Conservation (phyloP, 371 early-diverging fungal genomes). For the Chytridium lagenaria region DNA sequence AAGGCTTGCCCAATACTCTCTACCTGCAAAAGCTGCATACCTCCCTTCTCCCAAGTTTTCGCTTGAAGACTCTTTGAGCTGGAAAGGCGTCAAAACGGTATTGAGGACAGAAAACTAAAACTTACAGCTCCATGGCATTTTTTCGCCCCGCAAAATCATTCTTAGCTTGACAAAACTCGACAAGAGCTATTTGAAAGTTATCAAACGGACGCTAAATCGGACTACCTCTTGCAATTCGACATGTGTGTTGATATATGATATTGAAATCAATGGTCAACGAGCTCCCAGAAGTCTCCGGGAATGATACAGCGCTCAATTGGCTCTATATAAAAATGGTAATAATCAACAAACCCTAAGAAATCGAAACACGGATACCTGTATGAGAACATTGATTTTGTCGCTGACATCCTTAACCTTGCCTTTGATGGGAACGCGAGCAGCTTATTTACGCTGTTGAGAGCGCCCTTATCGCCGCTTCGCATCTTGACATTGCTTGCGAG, state of each 20-base stretch:
- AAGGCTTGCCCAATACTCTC: conserved; percentile 53
- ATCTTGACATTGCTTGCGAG: conserved; percentile 46
- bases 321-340: conserved; percentile 31
- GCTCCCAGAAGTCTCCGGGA: conserved; percentile 39
- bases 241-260: conserved; percentile 37
- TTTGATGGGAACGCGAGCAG: conserved; percentile 46
- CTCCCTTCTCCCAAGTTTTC: conserved; percentile 45
- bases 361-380: conserved; percentile 45
- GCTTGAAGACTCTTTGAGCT: conserved; percentile 39
- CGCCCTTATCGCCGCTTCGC: conserved; percentile 47
- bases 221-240: conserved; percentile 44
- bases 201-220: background rate
- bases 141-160: conserved; percentile 28
- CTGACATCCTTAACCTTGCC: conserved; percentile 40
- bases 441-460: conserved; percentile 54
- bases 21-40: conserved; percentile 47
- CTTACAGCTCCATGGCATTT: conserved; percentile 40
- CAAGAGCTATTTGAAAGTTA: conserved; percentile 26
- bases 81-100: conserved; percentile 24
- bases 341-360: background rate
- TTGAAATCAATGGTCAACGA: conserved; percentile 32
- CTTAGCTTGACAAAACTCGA: conserved; percentile 35
- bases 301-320: conserved; percentile 37
- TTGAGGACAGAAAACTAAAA: conserved; percentile 10
- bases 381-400: conserved; percentile 52